Base-by-base conservation (phyloP, 495 filamentous ascomycete species). In the Podospora pseudopauciseta region DNA sequence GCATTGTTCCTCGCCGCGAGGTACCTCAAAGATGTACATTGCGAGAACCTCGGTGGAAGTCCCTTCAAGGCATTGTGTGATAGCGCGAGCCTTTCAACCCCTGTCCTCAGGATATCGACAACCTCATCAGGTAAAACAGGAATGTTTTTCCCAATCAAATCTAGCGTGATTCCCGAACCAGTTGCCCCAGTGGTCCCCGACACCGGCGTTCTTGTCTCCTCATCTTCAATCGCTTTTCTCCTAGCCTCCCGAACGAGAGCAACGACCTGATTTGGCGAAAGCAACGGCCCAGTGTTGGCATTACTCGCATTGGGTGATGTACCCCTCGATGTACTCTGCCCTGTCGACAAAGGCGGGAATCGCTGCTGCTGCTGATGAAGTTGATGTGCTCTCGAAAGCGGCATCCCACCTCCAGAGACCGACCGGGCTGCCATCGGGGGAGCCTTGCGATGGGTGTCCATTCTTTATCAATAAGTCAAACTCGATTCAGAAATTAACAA, bases 1-100 rank as follows among this genome's bases (percentile, higher is more conserved):
- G 85, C 83, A 72, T 95, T 95, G 57, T 88, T 87, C 67, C 92
- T 84, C 58, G 93, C 87, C 70, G 94, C 94, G 4, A 95, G 84
- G 72, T 95, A 94, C 64, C 89, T 87, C 66, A 95, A 84, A 61
- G 90, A 87, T 27, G 83, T 86, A 76, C 92, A 92, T 68, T 88
- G 85, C n/a, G 87, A 83, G 68, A 95, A 90, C 44, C 88, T 86
- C 56, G 83, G 81, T 0, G 91, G 90, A 63, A 95, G 86, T 59
- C 86, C 84, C 63, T 86, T 82, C 15, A 94, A 82, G 60, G 87
- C 84, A 72, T 95, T 95, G 76, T 93, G 90, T 11, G 90, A 90
- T 63, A 94, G 77, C 28, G 91, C 91, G 44, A 93, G 82, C 72
- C 91, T 93, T 79, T 92, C 91, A 39, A 94, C 88, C 70, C 92